Percentiles rank a stretch among this genome's conserved stretches.
These are phyloP conservation scores for Lactarius evosmus DNA, from an alignment of 768 basidiomycete genomes.

Conservation along the genomic window DNA sequence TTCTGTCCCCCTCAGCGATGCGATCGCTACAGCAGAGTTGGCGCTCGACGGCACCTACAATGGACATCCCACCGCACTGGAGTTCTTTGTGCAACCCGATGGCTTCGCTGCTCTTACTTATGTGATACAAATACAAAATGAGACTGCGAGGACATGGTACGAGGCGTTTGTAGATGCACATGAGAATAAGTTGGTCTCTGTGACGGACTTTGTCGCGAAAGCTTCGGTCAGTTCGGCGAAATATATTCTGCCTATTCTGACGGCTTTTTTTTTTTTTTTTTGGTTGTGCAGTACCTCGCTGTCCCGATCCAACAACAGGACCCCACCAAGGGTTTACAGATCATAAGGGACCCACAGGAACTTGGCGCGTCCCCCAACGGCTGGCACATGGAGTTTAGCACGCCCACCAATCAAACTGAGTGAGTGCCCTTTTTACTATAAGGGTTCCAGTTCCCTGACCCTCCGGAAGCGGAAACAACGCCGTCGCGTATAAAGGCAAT, in stretches of 20 bases:
- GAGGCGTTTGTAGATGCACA: constrained; percentile 60
- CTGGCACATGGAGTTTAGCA: constrained; percentile 46
- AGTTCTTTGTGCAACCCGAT: constrained; percentile 43
- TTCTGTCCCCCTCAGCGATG: constrained; percentile 36
- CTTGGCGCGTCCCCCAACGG: constrained; percentile 53
- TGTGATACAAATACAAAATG: constrained; percentile 43
- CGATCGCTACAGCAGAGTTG: constrained; percentile 40
- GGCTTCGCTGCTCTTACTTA: constrained; percentile 41
- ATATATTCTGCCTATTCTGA: neutral
- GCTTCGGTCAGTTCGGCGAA: constrained; percentile 37
- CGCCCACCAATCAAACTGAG: constrained; percentile 36
- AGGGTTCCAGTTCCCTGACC: neutral
- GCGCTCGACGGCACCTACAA: constrained; percentile 43
- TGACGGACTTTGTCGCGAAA: constrained; percentile 51
- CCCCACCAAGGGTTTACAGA: constrained; percentile 48
- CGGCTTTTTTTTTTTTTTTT: neutral
- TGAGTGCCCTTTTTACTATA: constrained; percentile 8
- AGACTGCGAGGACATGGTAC: constrained; percentile 45
- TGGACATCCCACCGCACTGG: constrained; percentile 38
- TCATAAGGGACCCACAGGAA: constrained; percentile 53
- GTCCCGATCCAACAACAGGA: constrained; percentile 43
- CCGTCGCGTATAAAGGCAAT: constrained; percentile 34
- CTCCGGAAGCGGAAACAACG: constrained; percentile 40
- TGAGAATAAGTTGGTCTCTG: constrained; percentile 46
- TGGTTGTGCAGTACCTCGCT: constrained; percentile 40